Conservation (phyloP, 1,139 yeast species). For the Diutina rugosa region DNA sequence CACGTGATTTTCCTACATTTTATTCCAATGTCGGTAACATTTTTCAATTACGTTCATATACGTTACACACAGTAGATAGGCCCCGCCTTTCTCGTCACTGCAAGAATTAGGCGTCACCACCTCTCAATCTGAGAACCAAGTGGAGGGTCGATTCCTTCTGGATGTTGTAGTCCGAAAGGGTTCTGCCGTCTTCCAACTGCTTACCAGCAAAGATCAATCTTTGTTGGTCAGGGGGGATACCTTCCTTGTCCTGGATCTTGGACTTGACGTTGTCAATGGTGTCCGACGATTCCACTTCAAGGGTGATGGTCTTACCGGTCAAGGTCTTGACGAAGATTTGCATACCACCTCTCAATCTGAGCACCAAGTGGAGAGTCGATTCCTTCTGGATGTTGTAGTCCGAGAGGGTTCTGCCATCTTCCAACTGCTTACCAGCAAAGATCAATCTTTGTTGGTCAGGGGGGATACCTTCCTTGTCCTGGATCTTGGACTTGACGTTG, state of each 20-base stretch:
- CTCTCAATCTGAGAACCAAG: conserved; percentile 84
- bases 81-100: not conserved
- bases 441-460: conserved; percentile 92
- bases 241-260: conserved; percentile 91
- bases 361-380: conserved; percentile 71
- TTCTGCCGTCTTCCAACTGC: conserved; percentile 78
- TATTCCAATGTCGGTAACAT: not conserved
- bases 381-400: conserved; percentile 58
- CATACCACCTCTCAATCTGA: conserved; percentile 70
- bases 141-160: conserved; percentile 68
- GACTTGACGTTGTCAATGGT: conserved; percentile 90
- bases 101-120: conserved; percentile 17
- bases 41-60: not conserved
- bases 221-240: conserved; percentile 92
- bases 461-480: conserved; percentile 92
- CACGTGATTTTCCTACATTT: not conserved
- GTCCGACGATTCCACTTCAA: conserved; percentile 91
- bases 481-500: conserved; percentile 87
- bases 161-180: conserved; percentile 51
- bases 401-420: conserved; percentile 60
- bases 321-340: conserved; percentile 45
- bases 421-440: conserved; percentile 91
- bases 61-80: not conserved
- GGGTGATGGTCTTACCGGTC: conserved; percentile 76
- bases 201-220: conserved; percentile 89